Conservation (phyloP, 164 flowering plant species). For the Tetrastigma voinierianum region DNA sequence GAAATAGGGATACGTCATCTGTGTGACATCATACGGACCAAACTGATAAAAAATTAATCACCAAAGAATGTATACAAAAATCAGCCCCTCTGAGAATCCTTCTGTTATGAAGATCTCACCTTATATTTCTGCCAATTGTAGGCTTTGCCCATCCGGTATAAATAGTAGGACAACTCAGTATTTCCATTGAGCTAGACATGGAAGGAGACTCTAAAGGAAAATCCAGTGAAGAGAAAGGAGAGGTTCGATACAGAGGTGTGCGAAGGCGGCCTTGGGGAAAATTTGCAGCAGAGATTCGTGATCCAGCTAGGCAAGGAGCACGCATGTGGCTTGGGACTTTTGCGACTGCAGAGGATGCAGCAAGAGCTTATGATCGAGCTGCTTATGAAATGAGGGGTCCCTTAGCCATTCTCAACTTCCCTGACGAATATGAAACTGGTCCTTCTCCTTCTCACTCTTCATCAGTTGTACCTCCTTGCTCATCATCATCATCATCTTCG, state of each 20-base stretch:
- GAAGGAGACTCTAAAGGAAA: background rate
- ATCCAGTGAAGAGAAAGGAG: background rate
- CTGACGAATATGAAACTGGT: slow-evolving; percentile 16
- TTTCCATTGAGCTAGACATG: too few species aligned
- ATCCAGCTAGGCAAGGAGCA: slow-evolving; percentile 36
- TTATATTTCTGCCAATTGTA: too few species aligned
- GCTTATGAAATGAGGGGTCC: slow-evolving; percentile 43
- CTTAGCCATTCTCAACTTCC: slow-evolving; percentile 44
- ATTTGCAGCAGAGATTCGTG: slow-evolving; percentile 53
- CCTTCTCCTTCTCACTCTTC: slow-evolving; percentile 1
- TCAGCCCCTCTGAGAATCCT: too few species aligned
- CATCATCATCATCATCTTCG: slow-evolving; percentile 5
- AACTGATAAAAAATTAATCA: too few species aligned
- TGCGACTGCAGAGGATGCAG: slow-evolving; percentile 46
- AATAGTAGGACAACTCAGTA: too few species aligned
- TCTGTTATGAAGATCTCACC: too few species aligned
- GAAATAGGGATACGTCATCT: too few species aligned
- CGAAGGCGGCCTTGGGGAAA: slow-evolving; percentile 55
- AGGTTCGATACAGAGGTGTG: slow-evolving; percentile 36
- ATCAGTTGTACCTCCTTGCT: background rate
- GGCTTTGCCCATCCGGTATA: too few species aligned
- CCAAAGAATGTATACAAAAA: too few species aligned
- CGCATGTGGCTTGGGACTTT: slow-evolving; percentile 58
- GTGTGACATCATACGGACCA: too few species aligned
- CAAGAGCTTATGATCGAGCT: slow-evolving; percentile 49